Percentiles rank a stretch among this genome's conserved stretches.
Evolutionary conservation across 345 rosid species (phyloP).

Genomic region (Eucalyptus curtisii): DNA sequence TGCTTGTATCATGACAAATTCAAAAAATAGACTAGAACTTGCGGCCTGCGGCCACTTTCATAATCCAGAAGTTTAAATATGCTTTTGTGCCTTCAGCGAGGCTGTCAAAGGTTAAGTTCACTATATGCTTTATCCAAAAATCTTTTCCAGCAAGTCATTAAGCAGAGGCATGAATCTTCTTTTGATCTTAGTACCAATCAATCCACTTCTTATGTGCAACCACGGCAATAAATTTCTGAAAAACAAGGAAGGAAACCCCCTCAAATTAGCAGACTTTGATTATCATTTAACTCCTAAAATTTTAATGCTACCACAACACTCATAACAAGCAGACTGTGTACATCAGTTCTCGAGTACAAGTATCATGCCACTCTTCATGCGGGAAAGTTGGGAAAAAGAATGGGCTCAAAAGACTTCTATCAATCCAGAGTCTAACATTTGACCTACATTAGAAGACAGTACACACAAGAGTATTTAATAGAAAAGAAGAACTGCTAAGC

Average conservation of each 20-base stretch:
- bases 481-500: not conserved
- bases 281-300: not conserved
- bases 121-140: not conserved
- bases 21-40: not conserved
- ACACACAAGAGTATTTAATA: not conserved
- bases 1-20: not conserved
- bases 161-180: not conserved
- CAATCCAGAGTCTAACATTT: not conserved
- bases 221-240: not conserved
- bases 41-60: not conserved
- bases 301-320: not conserved
- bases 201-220: not conserved
- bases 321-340: not conserved
- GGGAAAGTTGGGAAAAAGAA: not conserved
- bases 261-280: not conserved
- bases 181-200: not conserved
- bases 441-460: not conserved
- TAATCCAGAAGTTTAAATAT: not conserved
- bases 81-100: not conserved
- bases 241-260: not conserved
- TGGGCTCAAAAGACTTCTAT: not conserved
- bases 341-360: not conserved
- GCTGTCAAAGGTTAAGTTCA: not conserved
- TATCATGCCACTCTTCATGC: not conserved
- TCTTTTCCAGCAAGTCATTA: not conserved